Percentiles rank a stretch among this genome's conserved stretches.
These are phyloP conservation scores for Prunus yedoensis DNA, from an alignment of 331 rosid species.

Conservation along the genomic window DNA sequence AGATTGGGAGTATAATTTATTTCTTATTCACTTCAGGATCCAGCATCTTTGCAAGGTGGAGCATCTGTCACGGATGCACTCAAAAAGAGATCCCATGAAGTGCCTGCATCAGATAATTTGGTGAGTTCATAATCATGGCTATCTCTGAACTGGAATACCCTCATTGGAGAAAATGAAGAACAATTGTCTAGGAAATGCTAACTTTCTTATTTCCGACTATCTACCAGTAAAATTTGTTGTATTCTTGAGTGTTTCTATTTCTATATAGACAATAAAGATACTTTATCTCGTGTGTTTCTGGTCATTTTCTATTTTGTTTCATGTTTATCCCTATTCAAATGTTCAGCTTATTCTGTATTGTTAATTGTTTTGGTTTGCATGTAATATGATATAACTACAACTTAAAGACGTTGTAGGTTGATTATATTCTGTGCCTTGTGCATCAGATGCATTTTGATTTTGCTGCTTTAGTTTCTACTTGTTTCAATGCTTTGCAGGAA, in stretches of 20 bases:
- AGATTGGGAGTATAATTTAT: background rate
- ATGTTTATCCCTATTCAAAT: background rate
- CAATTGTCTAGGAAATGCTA: background rate
- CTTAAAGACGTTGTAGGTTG: background rate
- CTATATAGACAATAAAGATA: background rate
- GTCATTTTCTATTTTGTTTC: background rate
- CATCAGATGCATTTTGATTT: conserved; percentile 9
- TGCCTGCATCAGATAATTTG: conserved; percentile 34
- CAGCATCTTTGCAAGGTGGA: conserved; percentile 47
- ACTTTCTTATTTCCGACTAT: background rate
- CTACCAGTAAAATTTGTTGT: background rate
- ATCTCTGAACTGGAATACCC: conserved; percentile 15
- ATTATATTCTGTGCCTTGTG: background rate
- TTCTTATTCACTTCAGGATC: conserved; percentile 44
- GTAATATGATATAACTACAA: background rate
- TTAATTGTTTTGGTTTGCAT: background rate
- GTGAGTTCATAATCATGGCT: conserved; percentile 38
- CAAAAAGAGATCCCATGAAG: conserved; percentile 50
- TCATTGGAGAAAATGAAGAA: background rate
- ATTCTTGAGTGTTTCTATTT: background rate
- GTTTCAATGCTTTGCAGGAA: conserved; percentile 38
- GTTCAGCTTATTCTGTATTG: background rate
- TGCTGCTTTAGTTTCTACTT: conserved; percentile 6
- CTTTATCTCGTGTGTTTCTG: background rate
- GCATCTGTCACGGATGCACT: conserved; percentile 44